Evolutionary conservation across 257 asterid genomes (phyloP), one percentile per base, ranked within the genome.

Genomic region (Hygrophila difformis): DNA sequence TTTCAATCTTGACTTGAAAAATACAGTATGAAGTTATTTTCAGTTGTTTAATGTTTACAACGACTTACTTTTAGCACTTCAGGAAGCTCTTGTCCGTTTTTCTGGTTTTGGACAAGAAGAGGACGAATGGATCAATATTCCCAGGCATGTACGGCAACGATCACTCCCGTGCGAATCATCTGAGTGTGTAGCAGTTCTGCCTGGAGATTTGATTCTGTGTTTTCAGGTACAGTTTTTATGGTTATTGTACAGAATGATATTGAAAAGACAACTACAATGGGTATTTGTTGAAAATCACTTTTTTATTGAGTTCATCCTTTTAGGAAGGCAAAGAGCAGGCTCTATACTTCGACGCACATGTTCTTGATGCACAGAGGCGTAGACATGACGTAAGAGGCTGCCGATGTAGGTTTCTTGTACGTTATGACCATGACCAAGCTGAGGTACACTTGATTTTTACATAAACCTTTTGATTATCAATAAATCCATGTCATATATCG

Each of bases 281-380:
- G 29, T 24, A 33, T 26, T 26, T 8, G 12, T 33, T 9, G 37
- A 33, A 33, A 33, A 9, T 24, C 49, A 60, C 55, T 33, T 5
- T 33, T 9, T 33, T 33, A 9, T 10, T 33, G 10, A 33, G 12
- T 5, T 33, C 37, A 12, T 9, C 45, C 53, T 42, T 67, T 17
- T 62, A 91, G 98, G 98, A 91, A 77, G 98, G 96, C 35, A 91
- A 85, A 76, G 98, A 91, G 54, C 98, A 86, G 72, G 98, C 98
- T 51, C 76, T 91, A 51, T 91, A 91, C 74, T 91, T 73, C 36
- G 98, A 91, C 65, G 98, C 98, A 12, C 97, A 78, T 61, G 95
- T 87, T 67, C 88, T 87, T 41, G 88, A 81, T 70, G 91, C 97
- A 37, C 95, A 86, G 61, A 81, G 95, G 73, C 91, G 98, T 62